Evolutionary conservation across 148 eudicot species (phyloP), one percentile per base, ranked within the genome.

Genomic region (Rhododendron molle): DNA sequence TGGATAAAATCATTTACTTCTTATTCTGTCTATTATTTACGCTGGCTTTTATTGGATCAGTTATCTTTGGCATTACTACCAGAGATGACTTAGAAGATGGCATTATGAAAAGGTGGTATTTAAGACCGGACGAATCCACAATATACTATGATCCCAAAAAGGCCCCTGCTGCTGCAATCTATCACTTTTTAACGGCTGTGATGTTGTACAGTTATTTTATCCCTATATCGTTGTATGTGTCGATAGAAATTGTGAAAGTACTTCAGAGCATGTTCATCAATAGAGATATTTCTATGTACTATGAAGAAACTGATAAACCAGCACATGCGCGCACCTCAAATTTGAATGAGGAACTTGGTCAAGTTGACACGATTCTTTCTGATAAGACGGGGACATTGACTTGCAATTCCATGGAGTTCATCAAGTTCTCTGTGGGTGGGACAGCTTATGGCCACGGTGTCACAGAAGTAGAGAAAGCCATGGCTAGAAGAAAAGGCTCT

Each of bases 351-450:
- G 99, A 97, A 81, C 94, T 97, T 78, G 99, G 99, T 77, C 99
- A 97, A 91, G 98, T 97, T 21, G 91, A 94, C 88, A 97, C 99
- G 15, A 92, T 97, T 82, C 94, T 97, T 69, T 97, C 99, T 69
- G 99, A 97, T 88, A 97, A 97, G 86, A 97, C 99, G 0, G 99
- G 99, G 11, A 97, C 99, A 3, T 87, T 97, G 89, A 97, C 99
- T 15, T 94, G 98, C 88, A 97, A 97, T 76, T 93, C 98, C 6
- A 97, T 97, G 99, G 99, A 97, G 91, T 97, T 97, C 81, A 86
- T 97, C 36, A 97, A 97, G 87, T 97, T 98, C 85, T 95, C 99
- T 62, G 86, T 97, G 34, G 98, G 95, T 2, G 98, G 99, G 62
- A 93, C 88, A 7, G 98, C 95, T 77, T 97, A 97, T 86, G 99